Evolutionary conservation across 2,329 filamentous ascomycete genomes (phyloP).

Genomic region (Amauroascus niger): DNA sequence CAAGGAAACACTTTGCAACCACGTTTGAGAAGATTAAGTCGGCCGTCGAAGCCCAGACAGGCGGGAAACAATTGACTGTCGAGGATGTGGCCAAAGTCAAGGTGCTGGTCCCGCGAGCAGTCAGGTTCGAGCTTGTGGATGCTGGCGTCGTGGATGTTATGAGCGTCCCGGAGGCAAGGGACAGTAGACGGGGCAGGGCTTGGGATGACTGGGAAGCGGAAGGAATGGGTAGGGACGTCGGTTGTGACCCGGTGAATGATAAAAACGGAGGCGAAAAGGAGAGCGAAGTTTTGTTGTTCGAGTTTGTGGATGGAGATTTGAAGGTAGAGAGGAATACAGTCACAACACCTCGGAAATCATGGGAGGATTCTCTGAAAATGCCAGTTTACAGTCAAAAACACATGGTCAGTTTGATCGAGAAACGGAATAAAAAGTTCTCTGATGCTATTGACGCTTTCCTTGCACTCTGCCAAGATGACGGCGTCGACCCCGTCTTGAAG

Average conservation of each 20-base stretch:
- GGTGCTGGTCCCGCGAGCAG: slow-evolving; percentile 62
- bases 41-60: slow-evolving; percentile 74
- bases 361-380: slow-evolving; percentile 75
- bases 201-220: slow-evolving; percentile 45
- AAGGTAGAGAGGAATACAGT: slow-evolving; percentile 69
- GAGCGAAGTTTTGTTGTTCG: slow-evolving; percentile 73
- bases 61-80: slow-evolving; percentile 53
- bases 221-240: slow-evolving; percentile 31
- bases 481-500: slow-evolving; percentile 56
- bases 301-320: slow-evolving; percentile 84
- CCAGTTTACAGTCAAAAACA: slow-evolving; percentile 89
- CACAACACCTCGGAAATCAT: slow-evolving; percentile 41
- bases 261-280: slow-evolving; percentile 24
- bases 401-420: slow-evolving; percentile 80
- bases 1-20: slow-evolving; percentile 81
- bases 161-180: slow-evolving; percentile 39
- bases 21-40: slow-evolving; percentile 82
- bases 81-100: slow-evolving; percentile 78
- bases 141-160: slow-evolving; percentile 74
- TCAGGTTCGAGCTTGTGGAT: slow-evolving; percentile 79
- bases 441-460: slow-evolving; percentile 69
- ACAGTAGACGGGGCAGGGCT: slow-evolving; percentile 37
- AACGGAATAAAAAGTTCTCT: slow-evolving; percentile 73
- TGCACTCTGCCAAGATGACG: slow-evolving; percentile 57
- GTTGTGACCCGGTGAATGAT: slow-evolving; percentile 25